Evolutionary conservation across 371 early-diverging fungal species (phyloP), one percentile per base, ranked within the genome.

Genomic region (Choanephora cucurbitarum): DNA sequence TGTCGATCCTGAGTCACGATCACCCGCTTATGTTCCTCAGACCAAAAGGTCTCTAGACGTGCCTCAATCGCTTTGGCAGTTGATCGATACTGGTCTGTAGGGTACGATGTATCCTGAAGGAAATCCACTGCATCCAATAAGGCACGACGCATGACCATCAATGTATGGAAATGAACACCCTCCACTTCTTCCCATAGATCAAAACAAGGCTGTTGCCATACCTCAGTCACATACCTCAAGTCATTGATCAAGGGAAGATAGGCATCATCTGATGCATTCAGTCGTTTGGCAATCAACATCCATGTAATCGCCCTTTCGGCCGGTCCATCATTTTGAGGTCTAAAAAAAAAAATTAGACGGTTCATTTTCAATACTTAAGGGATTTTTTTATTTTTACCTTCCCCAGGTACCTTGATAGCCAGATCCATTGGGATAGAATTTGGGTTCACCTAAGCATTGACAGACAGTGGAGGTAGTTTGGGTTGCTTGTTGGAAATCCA

Each of bases 301-400:
- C 87, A 44, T 13, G 82, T 59, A 5, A 69, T 64, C 0, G 84
- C 89, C 2, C 93, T 81, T 18, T 87, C 79, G 5, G 91, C 92
- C 11, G 93, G 93, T 0, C 91, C 92, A 64, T 94, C 94, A 60
- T 88, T 87, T 64, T 94, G 92, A 23, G 92, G 91, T 34, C 77
- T 72, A n/a, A n/a, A n/a, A n/a, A n/a, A n/a, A n/a, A n/a, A n/a
- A n/a, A n/a, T n/a, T n/a, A n/a, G n/a, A n/a, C n/a, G n/a, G n/a
- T n/a, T n/a, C n/a, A n/a, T n/a, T n/a, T n/a, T n/a, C n/a, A n/a
- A n/a, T n/a, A n/a, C n/a, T n/a, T n/a, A n/a, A n/a, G n/a, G n/a
- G n/a, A n/a, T n/a, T n/a, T n/a, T n/a, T n/a, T n/a, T n/a, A 39
- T 14, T 22, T n/a, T 47, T 59, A 63, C 63, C 67, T 62, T 56